These are phyloP conservation scores for Macrophomina tecta DNA, from an alignment of 2,329 filamentous ascomycete genomes.

Conservation along the genomic window DNA sequence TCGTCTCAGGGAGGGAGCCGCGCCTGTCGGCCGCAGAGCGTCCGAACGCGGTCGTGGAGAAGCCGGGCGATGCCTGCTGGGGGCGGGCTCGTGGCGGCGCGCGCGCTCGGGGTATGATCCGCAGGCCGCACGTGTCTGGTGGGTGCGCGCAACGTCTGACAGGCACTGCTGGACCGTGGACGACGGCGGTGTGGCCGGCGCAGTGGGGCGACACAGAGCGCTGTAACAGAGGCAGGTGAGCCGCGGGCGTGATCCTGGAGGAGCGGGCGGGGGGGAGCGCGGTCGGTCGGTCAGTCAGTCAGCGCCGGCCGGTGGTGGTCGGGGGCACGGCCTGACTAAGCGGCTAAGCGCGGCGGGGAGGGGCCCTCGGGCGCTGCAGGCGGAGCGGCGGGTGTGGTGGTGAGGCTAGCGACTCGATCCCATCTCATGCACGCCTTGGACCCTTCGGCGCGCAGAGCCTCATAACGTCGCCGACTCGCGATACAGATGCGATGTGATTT, in stretches of 20 bases:
- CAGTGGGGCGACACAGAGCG: constrained; percentile 18
- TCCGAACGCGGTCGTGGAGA: constrained; percentile 26
- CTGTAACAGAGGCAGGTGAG: constrained; percentile 17
- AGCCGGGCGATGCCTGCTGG: constrained; percentile 28
- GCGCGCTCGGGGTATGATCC: constrained; percentile 28
- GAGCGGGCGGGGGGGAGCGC: background rate
- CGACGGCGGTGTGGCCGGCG: constrained; percentile 23
- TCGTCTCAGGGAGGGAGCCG: background rate
- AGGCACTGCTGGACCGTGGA: background rate
- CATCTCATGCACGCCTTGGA: constrained; percentile 20
- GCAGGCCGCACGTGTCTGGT: constrained; percentile 26
- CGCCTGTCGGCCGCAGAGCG: constrained; percentile 16
- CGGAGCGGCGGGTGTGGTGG: background rate
- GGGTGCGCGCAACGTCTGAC: constrained; percentile 22
- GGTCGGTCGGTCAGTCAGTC: background rate
- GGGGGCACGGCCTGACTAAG: background rate
- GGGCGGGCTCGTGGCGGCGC: constrained; percentile 16
- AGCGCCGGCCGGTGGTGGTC: background rate
- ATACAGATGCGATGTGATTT: background rate
- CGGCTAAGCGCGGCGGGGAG: background rate
- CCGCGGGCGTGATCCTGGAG: constrained; percentile 22
- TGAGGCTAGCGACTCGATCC: background rate
- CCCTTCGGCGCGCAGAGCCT: constrained; percentile 24
- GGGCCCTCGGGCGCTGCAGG: background rate
- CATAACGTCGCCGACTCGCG: constrained; percentile 7